Base-by-base conservation (phyloP, 768 basidiomycete genomes). In the Boletellus sp. region DNA sequence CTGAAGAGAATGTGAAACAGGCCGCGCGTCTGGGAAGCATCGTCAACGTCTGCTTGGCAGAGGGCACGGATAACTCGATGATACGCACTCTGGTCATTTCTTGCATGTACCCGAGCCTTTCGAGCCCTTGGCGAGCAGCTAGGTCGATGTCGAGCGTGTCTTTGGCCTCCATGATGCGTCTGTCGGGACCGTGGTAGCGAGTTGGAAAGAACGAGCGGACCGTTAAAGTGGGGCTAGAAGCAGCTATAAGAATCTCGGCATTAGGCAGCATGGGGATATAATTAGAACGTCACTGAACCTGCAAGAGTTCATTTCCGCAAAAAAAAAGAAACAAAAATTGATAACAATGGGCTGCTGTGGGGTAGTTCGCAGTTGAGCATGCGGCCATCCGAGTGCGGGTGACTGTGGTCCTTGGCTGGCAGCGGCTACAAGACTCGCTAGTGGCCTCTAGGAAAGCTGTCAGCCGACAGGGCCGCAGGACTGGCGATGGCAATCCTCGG, bases 71-170 rank as follows among this genome's bases (percentile, higher is more conserved):
- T 9, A 41, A 36, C 19, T 42, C 5, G 11, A 9, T 12, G 16
- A 42, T 6, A 33, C 56, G n/a, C 55, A 80, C 81, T 52, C 78
- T 70, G 2, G 72, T 71, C 64, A 83, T 69, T 56, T 81, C 79
- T 51, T 82, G 78, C 43, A 70, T 68, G 62, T 83, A 83, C 1
- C 80, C 81, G 42, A 83, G 66, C 49, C 74, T 72, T 60, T 80
- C 67, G n/a, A 80, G 59, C 24, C 69, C 72, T 48, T 72, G 52
- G 15, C 57, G 58, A 17, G 72, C 67, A 15, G 45, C 54, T 6
- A 53, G 20, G 36, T 68, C 68, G n/a, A 42, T 32, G 32, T 71
- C 59, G 31, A 49, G 6, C 3, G 6, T 16, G 11, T 53, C 55
- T 17, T 52, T 40, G 3, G 42, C 31, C n/a, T 3, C 47, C 65